phyloP scores from a whole-genome alignment of 1,284 basidiomycete species.

The Phenoliferia sp. region DNA sequence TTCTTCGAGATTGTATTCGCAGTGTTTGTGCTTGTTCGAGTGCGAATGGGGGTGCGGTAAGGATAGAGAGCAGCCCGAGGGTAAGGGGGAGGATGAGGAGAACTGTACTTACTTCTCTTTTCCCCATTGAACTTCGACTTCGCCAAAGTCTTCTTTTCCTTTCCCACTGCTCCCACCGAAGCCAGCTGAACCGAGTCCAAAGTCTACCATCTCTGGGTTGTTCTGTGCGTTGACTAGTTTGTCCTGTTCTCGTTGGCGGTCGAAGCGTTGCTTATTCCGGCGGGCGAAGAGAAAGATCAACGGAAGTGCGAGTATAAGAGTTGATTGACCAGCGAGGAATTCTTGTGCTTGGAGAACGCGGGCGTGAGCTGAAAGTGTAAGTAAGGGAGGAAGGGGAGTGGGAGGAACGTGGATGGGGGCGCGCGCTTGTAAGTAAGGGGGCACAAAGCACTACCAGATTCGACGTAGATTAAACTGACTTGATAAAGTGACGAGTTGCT shows the following conservation, averaged over 20 bases:
- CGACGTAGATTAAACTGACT: not conserved
- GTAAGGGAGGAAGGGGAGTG: conserved; percentile 6
- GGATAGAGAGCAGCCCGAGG: not conserved
- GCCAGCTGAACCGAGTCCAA: conserved; percentile 12
- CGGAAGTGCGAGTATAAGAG: too few species aligned
- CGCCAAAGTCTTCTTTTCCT: conserved; percentile 6
- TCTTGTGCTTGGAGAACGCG: too few species aligned
- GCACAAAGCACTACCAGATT: not conserved
- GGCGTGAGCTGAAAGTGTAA: too few species aligned
- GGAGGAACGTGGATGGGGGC: not conserved
- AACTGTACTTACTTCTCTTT: conserved; percentile 13
- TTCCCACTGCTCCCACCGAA: not conserved
- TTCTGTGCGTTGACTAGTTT: not conserved
- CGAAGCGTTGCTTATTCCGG: not conserved
- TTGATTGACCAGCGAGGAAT: too few species aligned
- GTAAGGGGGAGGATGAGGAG: not conserved
- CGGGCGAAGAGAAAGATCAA: conserved; percentile 4
- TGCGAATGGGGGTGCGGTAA: too few species aligned
- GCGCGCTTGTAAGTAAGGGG: not conserved
- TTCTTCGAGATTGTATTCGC: not conserved
- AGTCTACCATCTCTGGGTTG: conserved; percentile 9
- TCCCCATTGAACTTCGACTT: conserved; percentile 28
- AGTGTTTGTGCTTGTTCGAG: not conserved
- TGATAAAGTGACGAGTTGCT: not conserved
- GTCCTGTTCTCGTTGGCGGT: not conserved